Evolutionary conservation across 2,329 filamentous ascomycete genomes (phyloP), one percentile per base, ranked within the genome.

Genomic region (Pseudogymnoascus sp.): DNA sequence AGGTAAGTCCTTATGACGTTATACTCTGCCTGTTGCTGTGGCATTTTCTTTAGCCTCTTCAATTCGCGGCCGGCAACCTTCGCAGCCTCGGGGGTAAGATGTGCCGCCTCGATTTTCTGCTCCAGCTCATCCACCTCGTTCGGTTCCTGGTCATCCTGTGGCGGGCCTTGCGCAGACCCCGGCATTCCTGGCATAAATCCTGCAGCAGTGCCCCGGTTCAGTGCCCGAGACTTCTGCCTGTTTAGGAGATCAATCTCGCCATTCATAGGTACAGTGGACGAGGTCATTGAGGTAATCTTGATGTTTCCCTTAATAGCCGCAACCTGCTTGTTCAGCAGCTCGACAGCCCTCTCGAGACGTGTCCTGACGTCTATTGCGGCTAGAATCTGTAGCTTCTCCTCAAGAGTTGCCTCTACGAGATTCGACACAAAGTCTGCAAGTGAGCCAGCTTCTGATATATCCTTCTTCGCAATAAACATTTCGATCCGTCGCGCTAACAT

Each of bases 341-440:
- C 90, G 62, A 95, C 88, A 14, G 96, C 91, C 69, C 87, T 88
- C 66, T 89, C 85, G 61, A 97, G 81, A 38, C 94, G 83, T 55
- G 89, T 84, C 68, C 90, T 89, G 55, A 94, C 80, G 69, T 92
- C 86, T 4, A 95, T 76, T 0, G 92, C 86, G n/a, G 91, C 85
- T 36, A 99, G 79, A 14, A 99, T 84, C 62, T 90, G 85, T 61
- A 99, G 81, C 75, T 96, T 97, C 72, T 99, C 94, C 73, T 96
- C 91, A 66, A 95, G 89, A 8, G 86, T 89, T 60, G 89, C 87
- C 66, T 96, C 91, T 2, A 96, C 84, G 23, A 97, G 84, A 72
- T 96, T 96, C 39, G 91, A 88, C 91, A 99, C 97, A 73, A 97
- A 97, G 73, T 99, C 94, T 5, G 94, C 93, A 8, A 99, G 81